phyloP scores from a whole-genome alignment of 371 early-diverging fungal species.

The Lichtheimia ornata region DNA sequence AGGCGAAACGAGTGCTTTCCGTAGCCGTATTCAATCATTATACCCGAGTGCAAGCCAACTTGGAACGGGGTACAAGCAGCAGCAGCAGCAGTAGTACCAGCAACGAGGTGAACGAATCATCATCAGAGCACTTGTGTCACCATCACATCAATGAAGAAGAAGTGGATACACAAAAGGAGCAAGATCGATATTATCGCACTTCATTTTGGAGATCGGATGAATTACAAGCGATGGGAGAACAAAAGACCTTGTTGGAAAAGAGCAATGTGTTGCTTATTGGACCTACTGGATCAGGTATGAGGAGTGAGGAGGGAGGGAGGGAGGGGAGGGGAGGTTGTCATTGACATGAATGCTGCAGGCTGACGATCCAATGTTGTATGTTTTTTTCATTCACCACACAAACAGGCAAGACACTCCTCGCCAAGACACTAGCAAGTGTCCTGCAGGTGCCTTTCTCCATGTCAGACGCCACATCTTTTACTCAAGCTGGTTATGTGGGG shows the following conservation, averaged over 20 bases:
- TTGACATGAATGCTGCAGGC: not conserved
- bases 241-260: conserved; percentile 74
- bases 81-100: not conserved
- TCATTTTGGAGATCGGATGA: not conserved
- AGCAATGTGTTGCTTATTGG: conserved; percentile 88
- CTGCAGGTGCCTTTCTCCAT: conserved; percentile 90
- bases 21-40: conserved; percentile 92
- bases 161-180: not conserved
- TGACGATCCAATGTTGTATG: not conserved
- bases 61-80: conserved; percentile 29
- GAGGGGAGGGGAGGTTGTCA: conserved; percentile 11
- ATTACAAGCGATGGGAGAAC: conserved; percentile 12
- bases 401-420: conserved; percentile 80
- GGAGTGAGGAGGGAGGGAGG: conserved; percentile 8
- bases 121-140: conserved; percentile 8
- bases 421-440: conserved; percentile 81
- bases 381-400: conserved; percentile 5
- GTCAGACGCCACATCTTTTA: conserved; percentile 93
- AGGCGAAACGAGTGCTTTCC: conserved; percentile 80
- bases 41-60: conserved; percentile 76
- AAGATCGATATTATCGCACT: conserved; percentile 2
- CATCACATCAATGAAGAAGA: conserved; percentile 10
- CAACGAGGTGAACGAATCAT: not conserved
- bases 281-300: conserved; percentile 81
- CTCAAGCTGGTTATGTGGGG: conserved; percentile 94